Percentiles rank a stretch among this genome's conserved stretches.
phyloP scores from a whole-genome alignment of 345 rosid species.

The Lepidium aucheri region DNA sequence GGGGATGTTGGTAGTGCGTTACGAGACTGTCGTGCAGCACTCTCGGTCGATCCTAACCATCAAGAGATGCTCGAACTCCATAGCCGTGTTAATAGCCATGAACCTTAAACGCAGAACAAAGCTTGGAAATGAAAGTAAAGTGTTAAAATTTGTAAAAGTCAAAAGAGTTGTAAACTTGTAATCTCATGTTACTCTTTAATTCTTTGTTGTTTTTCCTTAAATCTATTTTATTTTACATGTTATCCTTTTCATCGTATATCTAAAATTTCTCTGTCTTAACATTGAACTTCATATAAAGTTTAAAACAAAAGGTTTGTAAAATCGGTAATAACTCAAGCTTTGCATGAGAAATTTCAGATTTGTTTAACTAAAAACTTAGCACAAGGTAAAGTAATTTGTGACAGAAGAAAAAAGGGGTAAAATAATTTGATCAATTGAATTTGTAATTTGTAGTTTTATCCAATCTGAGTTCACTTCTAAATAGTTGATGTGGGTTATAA shows the following conservation, averaged over 20 bases:
- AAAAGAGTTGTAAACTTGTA: constrained; percentile 3
- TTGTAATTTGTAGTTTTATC: no score
- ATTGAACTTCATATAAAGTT: neutral
- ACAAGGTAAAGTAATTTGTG: no score
- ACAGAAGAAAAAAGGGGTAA: no score
- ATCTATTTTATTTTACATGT: neutral
- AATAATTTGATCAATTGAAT: no score
- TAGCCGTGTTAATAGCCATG: constrained; percentile 89
- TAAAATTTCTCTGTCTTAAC: neutral
- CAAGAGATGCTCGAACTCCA: constrained; percentile 91
- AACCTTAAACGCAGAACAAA: constrained; percentile 38
- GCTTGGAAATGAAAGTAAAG: constrained; percentile 10
- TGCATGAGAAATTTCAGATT: neutral
- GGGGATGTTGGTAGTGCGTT: constrained; percentile 63
- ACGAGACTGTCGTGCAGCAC: constrained; percentile 93
- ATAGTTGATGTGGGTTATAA: no score
- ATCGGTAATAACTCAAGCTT: neutral
- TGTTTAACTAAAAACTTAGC: no score
- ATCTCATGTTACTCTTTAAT: neutral
- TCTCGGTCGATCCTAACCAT: constrained; percentile 86
- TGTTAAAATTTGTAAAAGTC: constrained; percentile 21
- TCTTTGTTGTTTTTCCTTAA: constrained; percentile 1
- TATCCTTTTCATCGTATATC: neutral
- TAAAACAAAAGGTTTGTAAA: neutral
- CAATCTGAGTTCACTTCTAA: no score